These are phyloP conservation scores for Solanum bulbocastanum DNA, from an alignment of 257 asterid species.

Conservation along the genomic window DNA sequence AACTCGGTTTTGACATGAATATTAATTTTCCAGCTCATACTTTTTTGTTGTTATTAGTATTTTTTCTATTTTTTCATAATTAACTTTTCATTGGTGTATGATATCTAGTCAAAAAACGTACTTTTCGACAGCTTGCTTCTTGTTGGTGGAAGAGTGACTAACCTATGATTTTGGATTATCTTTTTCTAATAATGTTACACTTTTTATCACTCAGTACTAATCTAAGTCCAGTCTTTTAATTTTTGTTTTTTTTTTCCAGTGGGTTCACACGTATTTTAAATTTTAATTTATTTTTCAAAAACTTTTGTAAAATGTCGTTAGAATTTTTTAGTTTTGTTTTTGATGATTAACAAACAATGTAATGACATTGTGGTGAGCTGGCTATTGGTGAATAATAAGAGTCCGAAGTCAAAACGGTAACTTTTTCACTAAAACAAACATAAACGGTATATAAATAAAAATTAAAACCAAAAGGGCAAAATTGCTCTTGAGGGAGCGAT, in stretches of 20 bases:
- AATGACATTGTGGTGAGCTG: background rate
- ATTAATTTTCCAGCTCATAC: background rate
- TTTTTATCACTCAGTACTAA: background rate
- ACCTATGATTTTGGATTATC: background rate
- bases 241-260: background rate
- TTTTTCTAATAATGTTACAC: background rate
- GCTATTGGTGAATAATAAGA: background rate
- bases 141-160: conserved; percentile 5
- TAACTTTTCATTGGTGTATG: background rate
- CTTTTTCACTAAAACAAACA: too few relatives aligned
- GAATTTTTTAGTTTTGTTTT: background rate
- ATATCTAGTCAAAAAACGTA: background rate
- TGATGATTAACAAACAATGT: background rate
- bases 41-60: background rate
- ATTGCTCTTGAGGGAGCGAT: too few relatives aligned
- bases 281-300: background rate
- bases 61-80: background rate
- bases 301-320: background rate
- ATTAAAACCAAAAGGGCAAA: too few relatives aligned
- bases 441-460: too few relatives aligned
- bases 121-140: background rate
- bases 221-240: background rate
- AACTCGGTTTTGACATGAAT: background rate
- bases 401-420: too few relatives aligned
- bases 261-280: background rate